Base-by-base conservation (phyloP, 140 eudicot genomes). In the Senecio squalidus region DNA sequence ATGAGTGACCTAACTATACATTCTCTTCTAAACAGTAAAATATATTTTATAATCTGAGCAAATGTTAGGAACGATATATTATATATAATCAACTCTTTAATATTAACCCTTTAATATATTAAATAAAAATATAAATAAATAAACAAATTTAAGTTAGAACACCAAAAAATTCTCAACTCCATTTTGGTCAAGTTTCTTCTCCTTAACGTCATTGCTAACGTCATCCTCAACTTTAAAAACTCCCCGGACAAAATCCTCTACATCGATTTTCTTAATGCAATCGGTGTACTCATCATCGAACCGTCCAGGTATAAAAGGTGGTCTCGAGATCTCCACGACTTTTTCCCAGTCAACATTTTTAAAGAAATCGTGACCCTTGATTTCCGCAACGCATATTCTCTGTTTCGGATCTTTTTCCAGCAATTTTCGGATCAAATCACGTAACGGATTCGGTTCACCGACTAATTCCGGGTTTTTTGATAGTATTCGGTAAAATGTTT, bases 301-400 rank as follows among this genome's bases (percentile, higher is more conserved):
- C 57, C 64, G 50, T 13, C 46, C 73, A 40, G 96, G 98, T 45
- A 86, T 84, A 51, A 65, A 86, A 51, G 96, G 98, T 43, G 96
- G 96, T 70, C 96, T 72, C 41, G 82, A 69, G 48, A 91, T 68
- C 6, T 76, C 71, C 40, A 78, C 8, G 26, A 91, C 70, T 14
- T 56, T n/a, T 33, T 76, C 85, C 98, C 98, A 91, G 53, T 86
- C 88, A 22, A 91, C 73, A n/a, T 74, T 85, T 52, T 34, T 50
- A 65, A 91, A 83, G 60, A 83, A 91, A 29, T 76, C 91, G 48
- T 91, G 98, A 17, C 84, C 76, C 84, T 86, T 91, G 70, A 91
- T 86, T 64, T 78, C 89, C 26, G 64, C 60, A 8, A 72, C 70
- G 27, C 82, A 6, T 30, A 91, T 86, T 74, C 96, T 78, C 78